These are phyloP conservation scores for Phytophthora melonis DNA, from an alignment of 352 stramenopile species.

Conservation along the genomic window DNA sequence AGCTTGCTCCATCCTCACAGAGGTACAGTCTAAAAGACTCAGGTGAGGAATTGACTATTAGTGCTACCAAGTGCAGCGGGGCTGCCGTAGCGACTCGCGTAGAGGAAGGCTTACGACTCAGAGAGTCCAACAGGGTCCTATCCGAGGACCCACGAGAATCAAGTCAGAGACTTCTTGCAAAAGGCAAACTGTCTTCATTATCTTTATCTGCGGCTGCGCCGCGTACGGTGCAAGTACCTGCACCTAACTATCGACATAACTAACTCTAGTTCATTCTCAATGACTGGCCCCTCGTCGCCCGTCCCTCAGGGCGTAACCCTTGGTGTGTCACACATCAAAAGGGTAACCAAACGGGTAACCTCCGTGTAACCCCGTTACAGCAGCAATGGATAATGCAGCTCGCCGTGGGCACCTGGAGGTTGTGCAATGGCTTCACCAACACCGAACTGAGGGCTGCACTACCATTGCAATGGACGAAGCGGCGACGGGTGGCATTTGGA, in stretches of 20 bases:
- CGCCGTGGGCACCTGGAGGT: constrained; percentile 30
- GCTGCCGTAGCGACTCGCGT: neutral
- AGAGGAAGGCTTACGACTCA: neutral
- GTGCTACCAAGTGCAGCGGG: constrained; percentile 2
- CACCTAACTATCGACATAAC: too few relatives aligned
- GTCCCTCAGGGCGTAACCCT: too few relatives aligned
- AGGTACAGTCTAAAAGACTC: neutral
- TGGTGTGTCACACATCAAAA: neutral
- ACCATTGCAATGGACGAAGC: constrained; percentile 13
- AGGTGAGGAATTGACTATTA: neutral
- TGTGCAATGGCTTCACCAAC: constrained; percentile 29
- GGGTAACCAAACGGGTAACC: too few relatives aligned
- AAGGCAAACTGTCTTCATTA: too few relatives aligned
- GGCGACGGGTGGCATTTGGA: constrained; percentile 3
- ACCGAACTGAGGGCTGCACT: constrained; percentile 16
- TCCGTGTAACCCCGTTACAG: neutral
- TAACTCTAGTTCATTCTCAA: too few relatives aligned
- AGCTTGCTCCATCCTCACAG: neutral
- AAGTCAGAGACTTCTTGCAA: too few relatives aligned
- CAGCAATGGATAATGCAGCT: constrained; percentile 24
- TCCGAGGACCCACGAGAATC: neutral
- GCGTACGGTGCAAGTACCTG: neutral
- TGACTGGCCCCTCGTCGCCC: too few relatives aligned
- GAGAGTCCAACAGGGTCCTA: neutral
- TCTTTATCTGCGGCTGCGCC: neutral